Percentiles rank a stretch among this genome's conserved stretches.
Conservation (phyloP, 768 basidiomycete genomes). For the Chalciporus chontae region DNA sequence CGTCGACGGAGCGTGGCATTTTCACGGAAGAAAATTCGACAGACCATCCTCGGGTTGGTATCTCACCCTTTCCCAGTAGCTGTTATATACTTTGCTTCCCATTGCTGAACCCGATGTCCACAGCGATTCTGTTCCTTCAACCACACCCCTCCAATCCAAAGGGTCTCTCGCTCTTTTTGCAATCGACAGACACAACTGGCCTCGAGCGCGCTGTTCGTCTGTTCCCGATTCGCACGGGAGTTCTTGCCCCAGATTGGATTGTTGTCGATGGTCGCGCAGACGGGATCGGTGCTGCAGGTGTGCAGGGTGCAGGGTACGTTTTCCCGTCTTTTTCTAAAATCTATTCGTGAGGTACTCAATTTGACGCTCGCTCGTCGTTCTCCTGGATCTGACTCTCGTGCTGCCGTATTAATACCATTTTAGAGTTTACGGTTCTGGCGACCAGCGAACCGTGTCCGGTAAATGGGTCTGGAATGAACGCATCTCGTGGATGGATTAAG, state of each 20-base stretch:
- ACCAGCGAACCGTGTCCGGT: conserved; percentile 26
- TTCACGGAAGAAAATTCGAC: conserved; percentile 14
- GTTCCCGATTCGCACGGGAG: conserved; percentile 84
- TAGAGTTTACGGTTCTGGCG: conserved; percentile 19
- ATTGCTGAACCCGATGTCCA: conserved; percentile 6
- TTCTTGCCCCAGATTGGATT: conserved; percentile 76
- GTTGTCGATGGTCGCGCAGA: conserved; percentile 55
- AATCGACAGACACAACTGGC: conserved; percentile 51
- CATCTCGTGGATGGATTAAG: conserved; percentile 48
- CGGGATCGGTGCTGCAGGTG: conserved; percentile 62
- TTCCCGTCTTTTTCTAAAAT: too few relatives aligned
- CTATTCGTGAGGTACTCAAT: not conserved
- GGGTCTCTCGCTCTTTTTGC: conserved; percentile 51
- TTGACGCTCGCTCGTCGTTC: conserved; percentile 6
- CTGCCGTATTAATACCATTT: not conserved
- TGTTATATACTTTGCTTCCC: not conserved
- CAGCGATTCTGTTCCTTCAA: conserved; percentile 60
- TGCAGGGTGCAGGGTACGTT: conserved; percentile 73
- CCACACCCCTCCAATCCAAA: conserved; percentile 22
- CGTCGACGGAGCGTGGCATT: conserved; percentile 19
- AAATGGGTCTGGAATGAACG: conserved; percentile 45
- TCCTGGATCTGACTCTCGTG: too few relatives aligned
- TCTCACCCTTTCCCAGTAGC: not conserved
- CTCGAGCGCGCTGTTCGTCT: conserved; percentile 67
- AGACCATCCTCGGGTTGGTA: conserved; percentile 20